phyloP scores from a whole-genome alignment of 371 early-diverging fungal genomes.

The Basidiobolus meristosporus region DNA sequence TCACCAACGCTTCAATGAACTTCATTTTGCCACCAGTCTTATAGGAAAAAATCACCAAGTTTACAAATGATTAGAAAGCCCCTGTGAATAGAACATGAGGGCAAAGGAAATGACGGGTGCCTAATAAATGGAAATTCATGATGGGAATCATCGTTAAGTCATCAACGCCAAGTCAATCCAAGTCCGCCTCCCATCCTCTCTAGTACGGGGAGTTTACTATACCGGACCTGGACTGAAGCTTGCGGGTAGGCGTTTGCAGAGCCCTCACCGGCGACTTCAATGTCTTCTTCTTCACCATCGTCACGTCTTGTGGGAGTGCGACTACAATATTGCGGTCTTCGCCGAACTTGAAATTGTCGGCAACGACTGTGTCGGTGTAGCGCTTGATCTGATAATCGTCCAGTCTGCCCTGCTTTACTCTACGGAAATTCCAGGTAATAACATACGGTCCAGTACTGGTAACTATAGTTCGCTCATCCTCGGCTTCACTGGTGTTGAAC shows the following conservation, averaged over 20 bases:
- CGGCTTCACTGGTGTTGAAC: slow-evolving; percentile 63
- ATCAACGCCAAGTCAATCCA: no score
- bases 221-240: no score
- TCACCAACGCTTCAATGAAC: no score
- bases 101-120: no score
- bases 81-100: no score
- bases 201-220: no score
- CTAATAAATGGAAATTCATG: no score
- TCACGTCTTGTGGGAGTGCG: slow-evolving; percentile 20
- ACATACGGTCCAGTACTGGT: slow-evolving; percentile 81
- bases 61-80: no score
- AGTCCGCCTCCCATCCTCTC: no score
- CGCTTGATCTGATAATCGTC: slow-evolving; percentile 73
- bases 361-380: slow-evolving; percentile 61
- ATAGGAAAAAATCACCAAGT: no score
- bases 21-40: no score
- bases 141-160: no score
- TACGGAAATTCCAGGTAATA: slow-evolving; percentile 83
- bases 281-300: neutral
- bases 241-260: neutral
- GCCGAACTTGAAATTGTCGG: slow-evolving; percentile 75
- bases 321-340: slow-evolving; percentile 54
- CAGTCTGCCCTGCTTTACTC: slow-evolving; percentile 49
- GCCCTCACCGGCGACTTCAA: neutral
- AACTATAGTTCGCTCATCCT: slow-evolving; percentile 60